Evolutionary conservation across 2,329 filamentous ascomycete species (phyloP), one percentile per base, ranked within the genome.

Genomic region (Phoma sp.): DNA sequence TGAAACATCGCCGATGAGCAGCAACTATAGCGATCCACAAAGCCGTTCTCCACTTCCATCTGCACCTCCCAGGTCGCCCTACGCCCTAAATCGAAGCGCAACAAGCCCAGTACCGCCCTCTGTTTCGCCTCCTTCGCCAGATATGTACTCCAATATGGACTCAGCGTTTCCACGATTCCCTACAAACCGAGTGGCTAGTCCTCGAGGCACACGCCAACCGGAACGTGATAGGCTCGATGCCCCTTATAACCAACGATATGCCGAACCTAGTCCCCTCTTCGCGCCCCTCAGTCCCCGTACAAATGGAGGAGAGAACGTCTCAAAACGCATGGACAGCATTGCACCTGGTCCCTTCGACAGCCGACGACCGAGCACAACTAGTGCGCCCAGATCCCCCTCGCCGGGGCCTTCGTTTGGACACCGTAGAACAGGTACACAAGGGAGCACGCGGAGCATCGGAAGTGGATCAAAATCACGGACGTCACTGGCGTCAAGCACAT

Each of bases 321-420:
- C 89, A 62, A 81, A 84, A 57, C 83, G 85, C 45, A 84, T 90
- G 80, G 83, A 90, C 61, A 82, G 78, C 7, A 87, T 90, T 65
- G 81, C 84, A 1, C 85, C 87, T 1, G 87, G 86, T 0, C 87
- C 88, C 0, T 90, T 91, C 63, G 84, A 86, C 59, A 61, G 69
- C 25, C 61, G 69, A 34, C 67, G 69, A 49, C 72, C 72, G 20
- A 71, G 69, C 29, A 71, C 67, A 49, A 60, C 68, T 9, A 58
- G 74, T 76, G 60, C 76, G 74, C 60, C 66, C 48, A 65, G 59
- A 49, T 52, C 57, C 39, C 57, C 64, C 15, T 28, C 47, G 29
- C 53, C 60, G 59, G 59, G 28, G 53, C 45, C 65, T 64, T 17
- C 74, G 59, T 49, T 67, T 49, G 58, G 71, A 64, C 60, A 77